Conservation (phyloP, 371 early-diverging fungal genomes). For the Lichtheimia hyalospora region DNA sequence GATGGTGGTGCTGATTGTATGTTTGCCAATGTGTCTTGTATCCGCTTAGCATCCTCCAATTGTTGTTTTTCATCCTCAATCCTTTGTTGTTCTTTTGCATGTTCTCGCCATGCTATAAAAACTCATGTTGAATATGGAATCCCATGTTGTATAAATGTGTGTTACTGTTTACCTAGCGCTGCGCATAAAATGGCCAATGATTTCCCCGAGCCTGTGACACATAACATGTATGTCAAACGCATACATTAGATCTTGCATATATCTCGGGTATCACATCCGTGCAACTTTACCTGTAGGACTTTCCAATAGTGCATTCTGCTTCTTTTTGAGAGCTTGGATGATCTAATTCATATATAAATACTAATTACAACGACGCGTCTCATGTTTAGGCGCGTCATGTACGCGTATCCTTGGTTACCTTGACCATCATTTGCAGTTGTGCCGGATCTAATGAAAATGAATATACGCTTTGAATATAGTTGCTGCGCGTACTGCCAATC, state of each 20-base stretch:
- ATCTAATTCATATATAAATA: conserved; percentile 30
- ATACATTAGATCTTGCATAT: no score
- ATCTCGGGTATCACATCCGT: no score
- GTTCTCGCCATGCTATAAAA: conserved; percentile 24
- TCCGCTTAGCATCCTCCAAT: not conserved
- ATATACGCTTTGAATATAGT: no score
- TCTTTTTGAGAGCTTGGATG: conserved; percentile 44
- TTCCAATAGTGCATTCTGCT: conserved; percentile 56
- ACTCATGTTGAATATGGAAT: no score
- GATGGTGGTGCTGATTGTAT: no score
- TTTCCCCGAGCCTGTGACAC: conserved; percentile 55
- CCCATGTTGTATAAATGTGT: not conserved
- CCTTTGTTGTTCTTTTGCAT: conserved; percentile 15
- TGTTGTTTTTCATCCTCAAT: conserved; percentile 4
- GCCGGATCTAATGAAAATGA: conserved; percentile 40
- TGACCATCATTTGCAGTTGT: conserved; percentile 61
- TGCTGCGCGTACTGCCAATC: not conserved
- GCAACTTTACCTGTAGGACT: conserved; percentile 55
- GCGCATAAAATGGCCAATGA: conserved; percentile 58
- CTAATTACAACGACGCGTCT: not conserved
- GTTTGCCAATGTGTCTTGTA: not conserved
- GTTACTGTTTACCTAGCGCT: conserved; percentile 15
- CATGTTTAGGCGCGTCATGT: not conserved
- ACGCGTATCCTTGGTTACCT: conserved; percentile 22
- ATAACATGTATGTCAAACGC: no score